A percentile compares a stretch with the other conserved stretches of the same genome.
Evolutionary conservation across 1,139 yeast genomes (phyloP).

Genomic region (Geotrichum histeridarum): DNA sequence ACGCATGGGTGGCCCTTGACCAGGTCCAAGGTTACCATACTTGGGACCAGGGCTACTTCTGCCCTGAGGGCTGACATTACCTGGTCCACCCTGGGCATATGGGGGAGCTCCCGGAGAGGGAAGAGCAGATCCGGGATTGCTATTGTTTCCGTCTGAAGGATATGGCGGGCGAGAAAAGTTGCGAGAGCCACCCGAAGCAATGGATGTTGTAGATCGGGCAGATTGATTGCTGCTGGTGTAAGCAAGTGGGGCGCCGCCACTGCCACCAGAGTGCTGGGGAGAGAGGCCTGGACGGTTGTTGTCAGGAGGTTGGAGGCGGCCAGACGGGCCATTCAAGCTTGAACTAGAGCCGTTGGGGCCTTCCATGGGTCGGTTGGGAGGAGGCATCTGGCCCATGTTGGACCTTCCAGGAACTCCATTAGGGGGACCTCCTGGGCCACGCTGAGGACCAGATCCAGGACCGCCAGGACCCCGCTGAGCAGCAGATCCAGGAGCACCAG

Average conservation of each 20-base stretch:
- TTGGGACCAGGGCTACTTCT: background rate
- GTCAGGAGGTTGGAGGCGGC: background rate
- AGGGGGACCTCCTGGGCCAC: background rate
- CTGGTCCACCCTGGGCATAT: background rate
- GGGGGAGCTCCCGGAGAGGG: constrained; percentile 1
- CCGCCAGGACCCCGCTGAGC: background rate
- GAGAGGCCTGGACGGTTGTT: background rate
- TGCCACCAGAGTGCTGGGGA: constrained; percentile 7
- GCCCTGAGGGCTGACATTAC: background rate
- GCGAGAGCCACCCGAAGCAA: constrained; percentile 11
- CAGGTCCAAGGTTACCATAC: background rate
- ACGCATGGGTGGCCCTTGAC: constrained; percentile 1
- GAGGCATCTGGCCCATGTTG: background rate
- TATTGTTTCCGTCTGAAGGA: background rate
- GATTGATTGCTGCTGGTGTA: constrained; percentile 11
- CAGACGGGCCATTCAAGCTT: background rate
- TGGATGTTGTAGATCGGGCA: constrained; percentile 8
- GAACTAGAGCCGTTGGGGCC: background rate
- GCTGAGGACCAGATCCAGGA: background rate
- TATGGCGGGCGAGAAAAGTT: constrained; percentile 12
- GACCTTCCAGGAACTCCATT: background rate
- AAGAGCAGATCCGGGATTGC: background rate
- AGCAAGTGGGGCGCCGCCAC: constrained; percentile 1
- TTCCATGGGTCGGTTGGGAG: background rate
- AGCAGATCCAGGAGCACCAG: background rate